phyloP scores from a whole-genome alignment of 2,329 filamentous ascomycete species.

The Macrophomina pseudophaseolina region DNA sequence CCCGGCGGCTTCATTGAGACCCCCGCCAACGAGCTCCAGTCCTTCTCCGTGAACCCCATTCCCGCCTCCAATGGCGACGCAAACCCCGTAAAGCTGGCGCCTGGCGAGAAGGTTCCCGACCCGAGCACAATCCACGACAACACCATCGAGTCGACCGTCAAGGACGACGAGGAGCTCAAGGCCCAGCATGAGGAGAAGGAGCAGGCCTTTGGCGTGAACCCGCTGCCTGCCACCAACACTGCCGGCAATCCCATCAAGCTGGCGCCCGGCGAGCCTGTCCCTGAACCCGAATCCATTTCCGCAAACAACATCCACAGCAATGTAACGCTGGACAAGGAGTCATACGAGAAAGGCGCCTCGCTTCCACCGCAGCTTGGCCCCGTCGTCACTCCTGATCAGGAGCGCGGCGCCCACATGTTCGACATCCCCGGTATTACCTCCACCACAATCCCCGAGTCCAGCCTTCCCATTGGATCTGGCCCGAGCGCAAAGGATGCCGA shows the following conservation, averaged over 20 bases:
- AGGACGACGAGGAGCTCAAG: slow-evolving; percentile 39
- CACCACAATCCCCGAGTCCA: slow-evolving; percentile 81
- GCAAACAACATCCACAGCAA: slow-evolving; percentile 72
- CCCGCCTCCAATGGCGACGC: slow-evolving; percentile 64
- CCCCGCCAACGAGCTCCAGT: slow-evolving; percentile 58
- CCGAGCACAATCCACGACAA: slow-evolving; percentile 67
- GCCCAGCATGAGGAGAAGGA: slow-evolving; percentile 42
- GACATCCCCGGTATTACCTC: slow-evolving; percentile 57
- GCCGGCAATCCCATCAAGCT: slow-evolving; percentile 80
- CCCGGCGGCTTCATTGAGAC: slow-evolving; percentile 77
- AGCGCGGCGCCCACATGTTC: slow-evolving; percentile 52
- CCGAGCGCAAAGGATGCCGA: slow-evolving; percentile 42
- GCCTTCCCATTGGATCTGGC: slow-evolving; percentile 67
- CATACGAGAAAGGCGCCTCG: slow-evolving; percentile 81
- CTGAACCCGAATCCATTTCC: slow-evolving; percentile 67
- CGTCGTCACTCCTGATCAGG: slow-evolving; percentile 51
- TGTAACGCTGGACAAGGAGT: slow-evolving; percentile 74
- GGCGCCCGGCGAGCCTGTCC: slow-evolving; percentile 80
- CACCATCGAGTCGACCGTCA: slow-evolving; percentile 68
- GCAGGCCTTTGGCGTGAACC: slow-evolving; percentile 61
- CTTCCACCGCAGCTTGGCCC: slow-evolving; percentile 50
- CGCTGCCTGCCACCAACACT: slow-evolving; percentile 63
- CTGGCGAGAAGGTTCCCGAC: slow-evolving; percentile 81
- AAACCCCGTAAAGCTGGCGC: slow-evolving; percentile 79
- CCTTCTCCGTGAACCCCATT: slow-evolving; percentile 63